Evolutionary conservation across 2,329 filamentous ascomycete species (phyloP).

Genomic region (Trichophyton verrucosum): DNA sequence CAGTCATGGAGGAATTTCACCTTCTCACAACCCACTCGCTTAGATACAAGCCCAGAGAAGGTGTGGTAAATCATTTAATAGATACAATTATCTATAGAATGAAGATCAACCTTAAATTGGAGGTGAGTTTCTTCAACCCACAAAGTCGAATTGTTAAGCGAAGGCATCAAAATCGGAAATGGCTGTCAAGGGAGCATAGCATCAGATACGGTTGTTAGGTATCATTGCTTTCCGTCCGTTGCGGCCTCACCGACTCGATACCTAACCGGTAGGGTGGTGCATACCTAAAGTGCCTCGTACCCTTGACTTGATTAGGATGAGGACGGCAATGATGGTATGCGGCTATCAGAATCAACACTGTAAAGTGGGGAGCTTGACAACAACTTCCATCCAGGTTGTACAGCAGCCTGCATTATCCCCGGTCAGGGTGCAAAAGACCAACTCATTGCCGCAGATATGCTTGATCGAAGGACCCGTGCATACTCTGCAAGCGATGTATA

Average conservation of each 20-base stretch:
- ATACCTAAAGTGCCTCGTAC: background rate
- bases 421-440: background rate
- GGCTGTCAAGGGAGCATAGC: background rate
- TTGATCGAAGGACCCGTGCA: background rate
- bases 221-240: background rate
- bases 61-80: background rate
- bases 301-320: background rate
- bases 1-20: background rate
- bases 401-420: slow-evolving; percentile 1
- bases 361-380: slow-evolving; percentile 3
- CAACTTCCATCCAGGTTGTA: background rate
- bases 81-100: background rate
- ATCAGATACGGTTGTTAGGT: background rate
- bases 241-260: slow-evolving; percentile 4
- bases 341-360: background rate
- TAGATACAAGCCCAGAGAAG: background rate
- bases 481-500: background rate
- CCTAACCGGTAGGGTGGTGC: slow-evolving; percentile 2
- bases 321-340: background rate
- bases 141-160: slow-evolving; percentile 1
- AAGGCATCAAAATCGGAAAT: background rate
- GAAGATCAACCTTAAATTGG: background rate
- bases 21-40: background rate
- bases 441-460: background rate
- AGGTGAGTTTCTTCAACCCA: background rate